Base-by-base conservation (phyloP, 1,284 basidiomycete species). In the Mycena citricolor region DNA sequence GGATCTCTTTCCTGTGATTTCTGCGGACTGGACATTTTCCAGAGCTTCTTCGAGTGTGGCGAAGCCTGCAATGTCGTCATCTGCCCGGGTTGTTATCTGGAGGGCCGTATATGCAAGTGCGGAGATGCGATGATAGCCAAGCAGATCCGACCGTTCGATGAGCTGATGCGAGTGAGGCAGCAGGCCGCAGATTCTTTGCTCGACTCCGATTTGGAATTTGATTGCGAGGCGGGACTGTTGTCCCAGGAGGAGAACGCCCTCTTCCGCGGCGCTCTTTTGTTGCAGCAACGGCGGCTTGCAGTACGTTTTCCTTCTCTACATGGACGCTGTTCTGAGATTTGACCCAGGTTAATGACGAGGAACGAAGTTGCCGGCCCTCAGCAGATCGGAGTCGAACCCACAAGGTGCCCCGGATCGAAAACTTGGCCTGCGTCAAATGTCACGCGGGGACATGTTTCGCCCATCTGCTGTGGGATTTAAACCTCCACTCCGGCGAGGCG, bases 21-120 rank as follows among this genome's bases (percentile, higher is more conserved):
- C 59, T 90, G 86, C 54, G 80, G 78, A 11, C 76, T 74, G 2
- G 86, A 90, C 55, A 77, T 90, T 44, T 90, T 89, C 54, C 81
- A 86, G 54, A 81, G 82, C 49, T 88, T 81, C 58, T 85, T 90
- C 51, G 80, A 84, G 57, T 90, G 86, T 56, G 54, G 58, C 5
- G 43, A 54, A 0, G 83, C 83, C 54, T 52, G 60, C 13, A 42
- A 41, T 20, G 54, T 79, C 44, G 58, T 73, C 20, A 60, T 86
- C 4, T 90, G 87, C 57, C 65, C 83, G 0, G 68, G 69, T n/a
- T 90, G 86, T 61, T 89, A 82, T 54, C 72, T 75, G 8, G 86
- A 90, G 57, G 87, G 87, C 8, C 74, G 86, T 20, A 74, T 68
- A 13, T 90, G 86, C 55, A 54, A 42, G 26, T 89, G 87, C 55